A percentile compares a stretch with the other conserved stretches of the same genome.
Evolutionary conservation across 1,284 basidiomycete genomes (phyloP).

Genomic region (Cryptococcus sp.): DNA sequence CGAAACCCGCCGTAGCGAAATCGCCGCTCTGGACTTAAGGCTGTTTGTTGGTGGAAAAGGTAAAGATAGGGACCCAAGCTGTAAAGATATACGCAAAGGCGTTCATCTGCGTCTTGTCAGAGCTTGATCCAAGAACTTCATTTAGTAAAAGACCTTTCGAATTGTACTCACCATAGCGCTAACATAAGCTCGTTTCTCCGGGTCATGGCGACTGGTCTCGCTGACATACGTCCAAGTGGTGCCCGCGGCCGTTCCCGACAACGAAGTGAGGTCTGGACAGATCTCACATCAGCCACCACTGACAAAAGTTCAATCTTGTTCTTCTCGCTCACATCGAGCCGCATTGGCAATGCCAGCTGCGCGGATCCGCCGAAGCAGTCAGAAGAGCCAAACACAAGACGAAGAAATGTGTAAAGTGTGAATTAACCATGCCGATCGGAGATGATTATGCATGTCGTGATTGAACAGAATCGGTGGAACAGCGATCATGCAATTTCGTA

Average conservation of each 20-base stretch:
- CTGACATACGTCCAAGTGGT: constrained; percentile 33
- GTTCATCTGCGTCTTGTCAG: constrained; percentile 25
- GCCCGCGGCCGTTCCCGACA: constrained; percentile 21
- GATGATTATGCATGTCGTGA: too few species aligned
- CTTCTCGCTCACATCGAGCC: too few species aligned
- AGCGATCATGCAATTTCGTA: too few species aligned
- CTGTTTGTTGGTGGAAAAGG: constrained; percentile 34
- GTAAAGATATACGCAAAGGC: constrained; percentile 36
- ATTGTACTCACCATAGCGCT: constrained; percentile 23
- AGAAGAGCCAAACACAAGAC: too few species aligned
- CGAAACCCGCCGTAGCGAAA: constrained; percentile 32
- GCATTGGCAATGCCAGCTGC: too few species aligned
- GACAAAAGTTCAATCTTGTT: too few species aligned
- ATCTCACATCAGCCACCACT: too few species aligned
- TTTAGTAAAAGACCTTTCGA: neutral
- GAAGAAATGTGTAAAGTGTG: too few species aligned
- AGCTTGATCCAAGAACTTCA: neutral
- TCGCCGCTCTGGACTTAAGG: constrained; percentile 32
- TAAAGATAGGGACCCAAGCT: constrained; percentile 39
- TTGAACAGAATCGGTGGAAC: too few species aligned
- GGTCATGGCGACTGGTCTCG: constrained; percentile 32
- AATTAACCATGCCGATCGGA: too few species aligned
- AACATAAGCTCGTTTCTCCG: constrained; percentile 38
- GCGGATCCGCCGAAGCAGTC: too few species aligned
- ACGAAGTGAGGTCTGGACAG: constrained; percentile 29